Percentiles rank a stretch among this genome's conserved stretches.
Conservation (phyloP, 202 grass and related monocot genomes). For the Hordeum pubiflorum region DNA sequence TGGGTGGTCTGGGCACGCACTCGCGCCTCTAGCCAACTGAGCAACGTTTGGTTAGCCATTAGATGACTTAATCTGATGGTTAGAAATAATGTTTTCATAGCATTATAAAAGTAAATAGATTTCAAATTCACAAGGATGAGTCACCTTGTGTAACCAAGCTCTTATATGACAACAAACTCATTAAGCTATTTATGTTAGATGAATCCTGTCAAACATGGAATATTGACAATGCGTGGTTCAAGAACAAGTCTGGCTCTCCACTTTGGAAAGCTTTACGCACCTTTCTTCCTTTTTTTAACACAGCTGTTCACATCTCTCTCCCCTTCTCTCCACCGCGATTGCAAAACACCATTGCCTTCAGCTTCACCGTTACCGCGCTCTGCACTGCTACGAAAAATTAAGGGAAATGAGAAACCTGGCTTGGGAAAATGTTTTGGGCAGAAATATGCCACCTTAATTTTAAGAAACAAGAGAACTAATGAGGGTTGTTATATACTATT, state of each 20-base stretch:
- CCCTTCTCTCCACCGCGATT: not conserved
- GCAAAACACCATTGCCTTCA: not conserved
- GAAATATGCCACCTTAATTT: not conserved
- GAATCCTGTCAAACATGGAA: constrained; percentile 15
- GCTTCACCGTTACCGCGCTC: not conserved
- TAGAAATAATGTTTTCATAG: not conserved
- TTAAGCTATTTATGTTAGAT: not conserved
- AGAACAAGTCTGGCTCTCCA: not conserved
- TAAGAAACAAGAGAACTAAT: not conserved
- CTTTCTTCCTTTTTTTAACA: not conserved
- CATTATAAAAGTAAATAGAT: not conserved
- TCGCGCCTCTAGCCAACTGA: not conserved
- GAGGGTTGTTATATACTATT: not conserved
- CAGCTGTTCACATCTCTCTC: not conserved
- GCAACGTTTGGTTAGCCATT: not conserved
- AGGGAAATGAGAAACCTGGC: not conserved
- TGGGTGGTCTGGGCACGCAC: not conserved
- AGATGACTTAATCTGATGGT: not conserved
- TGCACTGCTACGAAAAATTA: not conserved
- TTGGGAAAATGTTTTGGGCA: not conserved
- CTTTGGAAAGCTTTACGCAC: not conserved
- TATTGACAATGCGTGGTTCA: not conserved
- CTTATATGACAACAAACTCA: not conserved
- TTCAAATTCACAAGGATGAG: not conserved
- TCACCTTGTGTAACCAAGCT: not conserved